These are phyloP conservation scores for Leonotis leonurus DNA, from an alignment of 257 asterid genomes.

Conservation along the genomic window DNA sequence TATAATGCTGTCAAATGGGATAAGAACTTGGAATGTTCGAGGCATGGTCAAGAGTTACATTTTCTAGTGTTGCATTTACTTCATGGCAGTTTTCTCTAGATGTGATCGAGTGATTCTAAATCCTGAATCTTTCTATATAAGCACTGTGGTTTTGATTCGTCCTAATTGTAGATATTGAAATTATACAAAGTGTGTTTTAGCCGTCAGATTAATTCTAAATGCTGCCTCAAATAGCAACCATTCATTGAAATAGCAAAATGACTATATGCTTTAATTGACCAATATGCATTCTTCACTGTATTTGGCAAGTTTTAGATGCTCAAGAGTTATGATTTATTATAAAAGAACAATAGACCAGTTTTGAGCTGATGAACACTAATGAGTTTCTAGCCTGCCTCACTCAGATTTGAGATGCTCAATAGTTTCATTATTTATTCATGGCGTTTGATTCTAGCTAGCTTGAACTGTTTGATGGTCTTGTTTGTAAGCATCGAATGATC, in stretches of 20 bases:
- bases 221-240: not conserved
- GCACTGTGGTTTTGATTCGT: not conserved
- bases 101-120: no score
- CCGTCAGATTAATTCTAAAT: no score
- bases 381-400: no score
- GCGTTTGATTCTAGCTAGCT: no score
- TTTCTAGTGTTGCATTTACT: not conserved
- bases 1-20: not conserved
- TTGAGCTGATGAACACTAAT: no score
- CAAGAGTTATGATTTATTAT: not conserved
- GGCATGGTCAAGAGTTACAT: no score
- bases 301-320: not conserved
- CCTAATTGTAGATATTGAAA: not conserved
- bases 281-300: not conserved
- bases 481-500: not conserved
- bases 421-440: no score
- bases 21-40: no score
- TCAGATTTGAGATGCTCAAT: no score
- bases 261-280: not conserved
- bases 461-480: not conserved
- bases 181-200: no score
- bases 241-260: not conserved
- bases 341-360: no score
- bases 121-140: no score
- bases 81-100: not conserved